Conservation (phyloP, 345 rosid genomes). For the Rhodomyrtus tomentosa region DNA sequence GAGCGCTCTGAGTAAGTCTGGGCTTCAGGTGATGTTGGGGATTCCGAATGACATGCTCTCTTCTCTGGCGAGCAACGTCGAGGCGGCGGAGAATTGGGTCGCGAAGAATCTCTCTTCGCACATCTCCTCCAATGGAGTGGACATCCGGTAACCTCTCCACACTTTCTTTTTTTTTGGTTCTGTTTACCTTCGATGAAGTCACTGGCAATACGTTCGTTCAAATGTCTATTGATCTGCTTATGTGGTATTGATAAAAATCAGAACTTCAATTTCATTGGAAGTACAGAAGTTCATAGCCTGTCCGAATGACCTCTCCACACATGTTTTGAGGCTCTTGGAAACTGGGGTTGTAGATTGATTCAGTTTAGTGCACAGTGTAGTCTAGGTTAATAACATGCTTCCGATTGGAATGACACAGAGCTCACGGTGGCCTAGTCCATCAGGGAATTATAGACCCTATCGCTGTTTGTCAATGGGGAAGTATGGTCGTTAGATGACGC, state of each 20-base stretch:
- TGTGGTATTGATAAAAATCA: not conserved
- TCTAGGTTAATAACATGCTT: not conserved
- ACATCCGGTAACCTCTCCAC: slow-evolving; percentile 51
- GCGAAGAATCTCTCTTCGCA: slow-evolving; percentile 64
- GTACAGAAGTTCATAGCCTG: not conserved
- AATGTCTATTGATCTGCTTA: not conserved
- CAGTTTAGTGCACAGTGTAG: not conserved
- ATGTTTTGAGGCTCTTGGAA: not conserved
- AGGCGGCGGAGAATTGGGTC: slow-evolving; percentile 93
- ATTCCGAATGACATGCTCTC: slow-evolving; percentile 92
- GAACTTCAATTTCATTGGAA: not conserved
- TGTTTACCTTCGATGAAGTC: not conserved
- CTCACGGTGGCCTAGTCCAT: not conserved
- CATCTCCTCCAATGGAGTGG: slow-evolving; percentile 39
- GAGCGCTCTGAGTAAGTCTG: slow-evolving; percentile 55
- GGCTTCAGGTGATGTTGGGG: slow-evolving; percentile 94
- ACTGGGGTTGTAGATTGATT: not conserved
- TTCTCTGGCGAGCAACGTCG: slow-evolving; percentile 44
- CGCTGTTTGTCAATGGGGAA: not conserved
- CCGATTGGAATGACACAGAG: not conserved
- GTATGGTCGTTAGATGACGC: not conserved
- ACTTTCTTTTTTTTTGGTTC: not conserved
- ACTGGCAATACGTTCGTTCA: not conserved
- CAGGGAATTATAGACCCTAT: not conserved
- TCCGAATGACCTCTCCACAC: not conserved